Evolutionary conservation across 306 rosid genomes (phyloP).

Genomic region (Trichosanthes cucumerina): DNA sequence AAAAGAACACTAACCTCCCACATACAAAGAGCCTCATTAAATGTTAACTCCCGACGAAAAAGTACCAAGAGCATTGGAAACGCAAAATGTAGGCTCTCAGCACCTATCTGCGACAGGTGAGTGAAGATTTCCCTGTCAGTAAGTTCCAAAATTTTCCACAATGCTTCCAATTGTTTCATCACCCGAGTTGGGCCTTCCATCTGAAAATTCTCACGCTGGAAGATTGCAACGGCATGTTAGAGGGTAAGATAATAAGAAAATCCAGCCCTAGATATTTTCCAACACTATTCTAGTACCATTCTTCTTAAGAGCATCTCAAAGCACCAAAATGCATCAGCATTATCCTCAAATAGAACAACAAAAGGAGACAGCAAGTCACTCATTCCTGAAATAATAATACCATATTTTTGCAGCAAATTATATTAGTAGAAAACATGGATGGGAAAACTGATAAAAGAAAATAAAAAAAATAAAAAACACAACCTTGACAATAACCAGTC

Average conservation of each 20-base stretch:
- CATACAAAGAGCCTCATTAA: conserved; percentile 82
- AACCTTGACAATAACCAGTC: conserved; percentile 97
- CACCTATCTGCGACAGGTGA: conserved; percentile 80
- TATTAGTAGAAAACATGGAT: background rate
- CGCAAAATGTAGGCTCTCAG: conserved; percentile 95
- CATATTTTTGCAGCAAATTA: conserved; percentile 15
- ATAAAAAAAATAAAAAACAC: too few relatives aligned
- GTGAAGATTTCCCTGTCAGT: conserved; percentile 65
- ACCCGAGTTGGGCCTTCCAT: conserved; percentile 97
- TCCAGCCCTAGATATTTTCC: conserved; percentile 18
- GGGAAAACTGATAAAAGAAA: conserved; percentile 11
- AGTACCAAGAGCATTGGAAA: conserved; percentile 93
- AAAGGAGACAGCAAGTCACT: conserved; percentile 97
- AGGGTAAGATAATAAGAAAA: conserved; percentile 12
- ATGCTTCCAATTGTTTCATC: conserved; percentile 72
- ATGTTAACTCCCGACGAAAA: conserved; percentile 84
- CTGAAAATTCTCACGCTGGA: conserved; percentile 81
- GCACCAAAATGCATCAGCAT: conserved; percentile 99
- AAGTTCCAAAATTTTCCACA: conserved; percentile 78
- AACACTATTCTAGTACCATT: conserved; percentile 55
- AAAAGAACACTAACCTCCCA: conserved; percentile 75
- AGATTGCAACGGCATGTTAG: conserved; percentile 19
- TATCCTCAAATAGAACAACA: conserved; percentile 82
- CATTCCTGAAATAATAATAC: conserved; percentile 64
- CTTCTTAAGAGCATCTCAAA: conserved; percentile 97